These are phyloP conservation scores for Tulasnella sp. DNA, from an alignment of 768 basidiomycete genomes.

Conservation along the genomic window DNA sequence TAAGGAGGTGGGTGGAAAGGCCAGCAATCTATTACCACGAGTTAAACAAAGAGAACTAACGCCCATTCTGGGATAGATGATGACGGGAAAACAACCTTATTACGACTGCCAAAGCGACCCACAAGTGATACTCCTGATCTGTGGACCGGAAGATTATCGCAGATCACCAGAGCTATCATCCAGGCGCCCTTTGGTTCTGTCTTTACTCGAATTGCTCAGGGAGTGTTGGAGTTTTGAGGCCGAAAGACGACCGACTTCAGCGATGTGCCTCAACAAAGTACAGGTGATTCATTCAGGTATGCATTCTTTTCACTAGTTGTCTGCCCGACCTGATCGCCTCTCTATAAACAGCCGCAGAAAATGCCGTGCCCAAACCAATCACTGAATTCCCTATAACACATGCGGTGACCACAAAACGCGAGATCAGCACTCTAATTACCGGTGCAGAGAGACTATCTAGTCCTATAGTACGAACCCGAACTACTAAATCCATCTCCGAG, in stretches of 20 bases:
- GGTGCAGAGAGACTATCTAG: too few species aligned
- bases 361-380: too few species aligned
- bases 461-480: too few species aligned
- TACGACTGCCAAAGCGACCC: neutral
- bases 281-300: too few species aligned
- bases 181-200: neutral
- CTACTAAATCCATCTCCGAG: too few species aligned
- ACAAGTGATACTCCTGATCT: neutral
- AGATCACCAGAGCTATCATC: neutral
- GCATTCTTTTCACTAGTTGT: too few species aligned
- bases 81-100: neutral
- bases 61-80: neutral
- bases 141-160: neutral
- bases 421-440: too few species aligned
- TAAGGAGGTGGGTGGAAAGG: neutral
- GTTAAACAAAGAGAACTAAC: neutral
- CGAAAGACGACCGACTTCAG: neutral
- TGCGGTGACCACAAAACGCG: too few species aligned
- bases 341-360: too few species aligned
- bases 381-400: too few species aligned
- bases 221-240: neutral
- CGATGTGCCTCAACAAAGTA: neutral
- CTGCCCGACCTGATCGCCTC: too few species aligned
- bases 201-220: neutral
- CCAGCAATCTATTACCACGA: neutral